A percentile compares a stretch with the other conserved stretches of the same genome.
phyloP scores from a whole-genome alignment of 768 basidiomycete genomes.

The Dentipellis fragilis region DNA sequence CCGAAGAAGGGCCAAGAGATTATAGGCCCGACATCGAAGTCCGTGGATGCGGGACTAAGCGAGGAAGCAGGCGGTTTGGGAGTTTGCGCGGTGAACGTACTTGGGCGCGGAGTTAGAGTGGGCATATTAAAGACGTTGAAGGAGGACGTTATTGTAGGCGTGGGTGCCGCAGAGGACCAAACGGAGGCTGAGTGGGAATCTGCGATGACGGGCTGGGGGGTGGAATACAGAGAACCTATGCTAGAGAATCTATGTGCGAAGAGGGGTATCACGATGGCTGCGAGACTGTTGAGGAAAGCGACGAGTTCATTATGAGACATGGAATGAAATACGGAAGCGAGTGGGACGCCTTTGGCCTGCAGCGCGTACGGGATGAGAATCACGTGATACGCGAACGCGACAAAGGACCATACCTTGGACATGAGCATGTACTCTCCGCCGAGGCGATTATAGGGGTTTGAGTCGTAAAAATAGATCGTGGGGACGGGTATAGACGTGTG shows the following conservation, averaged over 20 bases:
- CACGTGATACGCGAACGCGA: background rate
- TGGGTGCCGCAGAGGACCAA: conserved; percentile 14
- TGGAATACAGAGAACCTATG: conserved; percentile 68
- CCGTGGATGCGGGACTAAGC: conserved; percentile 12
- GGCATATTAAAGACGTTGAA: conserved; percentile 2
- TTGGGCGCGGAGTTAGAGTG: conserved; percentile 3
- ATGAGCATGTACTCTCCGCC: conserved; percentile 83
- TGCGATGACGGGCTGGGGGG: conserved; percentile 19
- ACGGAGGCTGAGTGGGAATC: conserved; percentile 7
- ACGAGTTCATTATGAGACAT: conserved; percentile 57
- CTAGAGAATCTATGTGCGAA: conserved; percentile 69
- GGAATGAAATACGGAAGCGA: conserved; percentile 62
- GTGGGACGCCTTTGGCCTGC: conserved; percentile 66
- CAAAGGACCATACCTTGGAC: conserved; percentile 54
- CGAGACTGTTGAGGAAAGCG: conserved; percentile 58
- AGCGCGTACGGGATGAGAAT: conserved; percentile 5
- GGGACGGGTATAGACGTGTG: conserved; percentile 68
- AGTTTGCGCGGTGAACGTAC: background rate
- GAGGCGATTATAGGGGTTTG: conserved; percentile 76
- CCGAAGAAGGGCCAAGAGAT: conserved; percentile 91
- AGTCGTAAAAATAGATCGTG: conserved; percentile 64
- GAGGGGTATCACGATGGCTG: conserved; percentile 56
- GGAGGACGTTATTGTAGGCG: conserved; percentile 16
- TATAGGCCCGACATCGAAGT: conserved; percentile 67
- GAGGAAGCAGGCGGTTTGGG: background rate